Evolutionary conservation across 2,329 filamentous ascomycete species (phyloP), one percentile per base, ranked within the genome.

Genomic region (Aureobasidium uvarum): DNA sequence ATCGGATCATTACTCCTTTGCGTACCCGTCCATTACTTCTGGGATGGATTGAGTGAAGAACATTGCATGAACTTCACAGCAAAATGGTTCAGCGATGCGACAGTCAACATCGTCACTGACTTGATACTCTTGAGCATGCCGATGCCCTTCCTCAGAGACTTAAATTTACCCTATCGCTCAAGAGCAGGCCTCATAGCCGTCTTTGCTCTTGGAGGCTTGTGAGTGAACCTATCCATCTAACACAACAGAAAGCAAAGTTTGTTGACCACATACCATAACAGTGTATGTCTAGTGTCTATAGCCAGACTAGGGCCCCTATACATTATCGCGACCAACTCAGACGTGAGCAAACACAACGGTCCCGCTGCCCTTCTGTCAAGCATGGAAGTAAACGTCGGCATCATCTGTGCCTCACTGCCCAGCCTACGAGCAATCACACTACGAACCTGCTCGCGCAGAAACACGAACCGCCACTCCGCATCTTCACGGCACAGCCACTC

Each of bases 151-250:
- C 66, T 77, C 18, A 71, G 70, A 14, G 67, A 66, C 0, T 66
- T 77, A 25, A 70, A 73, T n/a, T 67, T 77, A 10, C 69, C 71
- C 1, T 71, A 65, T 46, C 70, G 67, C 16, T 74, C 75, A 64
- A 74, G 71, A 56, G 62, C 65, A 43, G 68, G 72, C 1, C 66
- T 77, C 18, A 75, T 75, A 67, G 71, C 68, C 28, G 70, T 76
- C 1, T 77, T 76, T 63, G 73, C 72, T 8, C 68, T 76, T n/a
- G 75, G 74, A 39, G 70, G 69, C 33, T 67, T 76, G 67, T 73
- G 67, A 69, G 71, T 69, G 7, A 20, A 28, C 8, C 31, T n/a
- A 16, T 39, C 6, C 5, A 20, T 28, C 20, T 18, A 1, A 2
- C 1, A 36, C 20, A 23, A 8, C 23, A 5, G 28, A n/a, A 14